Evolutionary conservation across 352 stramenopile genomes (phyloP).

Genomic region (Phytophthora boehmeriae): DNA sequence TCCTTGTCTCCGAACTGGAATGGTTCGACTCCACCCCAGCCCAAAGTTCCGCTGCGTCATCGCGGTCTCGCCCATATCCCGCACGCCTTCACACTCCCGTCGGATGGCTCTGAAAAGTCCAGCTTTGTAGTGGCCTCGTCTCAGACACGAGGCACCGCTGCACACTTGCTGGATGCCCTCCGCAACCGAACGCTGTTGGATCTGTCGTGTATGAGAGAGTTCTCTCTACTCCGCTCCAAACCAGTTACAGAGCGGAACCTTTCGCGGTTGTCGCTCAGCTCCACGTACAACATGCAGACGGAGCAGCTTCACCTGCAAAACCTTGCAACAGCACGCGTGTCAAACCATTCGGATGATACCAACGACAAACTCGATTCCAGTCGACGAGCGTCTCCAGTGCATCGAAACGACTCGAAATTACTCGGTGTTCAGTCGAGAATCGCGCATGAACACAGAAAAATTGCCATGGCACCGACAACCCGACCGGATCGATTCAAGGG

Average conservation of each 20-base stretch:
- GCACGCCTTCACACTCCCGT: conserved; percentile 25
- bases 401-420: conserved; percentile 9
- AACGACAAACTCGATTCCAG: not conserved
- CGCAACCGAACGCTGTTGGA: conserved; percentile 51
- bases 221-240: conserved; percentile 45
- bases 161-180: conserved; percentile 37
- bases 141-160: conserved; percentile 7
- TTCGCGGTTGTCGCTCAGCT: conserved; percentile 41
- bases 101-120: conserved; percentile 9
- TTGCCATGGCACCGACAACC: not conserved
- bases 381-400: conserved; percentile 11
- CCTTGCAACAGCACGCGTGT: conserved; percentile 6
- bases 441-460: conserved; percentile 16
- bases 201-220: conserved; percentile 60
- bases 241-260: conserved; percentile 47
- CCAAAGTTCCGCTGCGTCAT: conserved; percentile 8
- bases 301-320: conserved; percentile 50
- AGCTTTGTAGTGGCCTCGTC: not conserved
- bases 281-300: conserved; percentile 51
- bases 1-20: conserved; percentile 1
- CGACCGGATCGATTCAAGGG: not conserved
- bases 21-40: not conserved
- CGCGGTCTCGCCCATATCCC: conserved; percentile 28
- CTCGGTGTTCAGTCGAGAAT: conserved; percentile 14
- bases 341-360: conserved; percentile 4